phyloP scores from a whole-genome alignment of 2,329 filamentous ascomycete genomes.

The Coniochaeta sp. region DNA sequence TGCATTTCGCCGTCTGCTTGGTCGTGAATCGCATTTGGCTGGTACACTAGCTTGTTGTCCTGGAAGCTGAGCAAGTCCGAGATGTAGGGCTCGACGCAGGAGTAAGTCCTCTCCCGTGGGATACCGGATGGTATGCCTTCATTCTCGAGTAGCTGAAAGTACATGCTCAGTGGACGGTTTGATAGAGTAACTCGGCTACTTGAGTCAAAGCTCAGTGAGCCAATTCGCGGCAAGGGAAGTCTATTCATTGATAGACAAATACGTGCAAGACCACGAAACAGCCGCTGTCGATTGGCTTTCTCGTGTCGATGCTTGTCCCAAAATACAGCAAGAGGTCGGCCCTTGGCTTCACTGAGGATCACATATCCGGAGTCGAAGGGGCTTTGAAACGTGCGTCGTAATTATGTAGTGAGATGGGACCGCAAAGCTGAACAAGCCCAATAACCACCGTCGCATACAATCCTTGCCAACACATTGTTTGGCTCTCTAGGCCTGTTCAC shows the following conservation, averaged over 20 bases:
- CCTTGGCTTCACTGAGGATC: conserved; percentile 18
- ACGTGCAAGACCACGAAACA: conserved; percentile 16
- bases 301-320: conserved; percentile 16
- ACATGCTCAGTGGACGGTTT: conserved; percentile 26
- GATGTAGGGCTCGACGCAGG: conserved; percentile 18
- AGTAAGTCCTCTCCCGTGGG: conserved; percentile 20
- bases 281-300: conserved; percentile 8
- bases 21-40: conserved; percentile 23
- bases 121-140: conserved; percentile 21
- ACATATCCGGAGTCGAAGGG: conserved; percentile 18
- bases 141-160: conserved; percentile 25
- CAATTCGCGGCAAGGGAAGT: conserved; percentile 17
- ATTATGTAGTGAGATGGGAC: not conserved
- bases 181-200: conserved; percentile 17
- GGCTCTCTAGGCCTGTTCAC: too few species aligned
- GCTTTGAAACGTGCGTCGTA: not conserved
- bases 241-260: conserved; percentile 15
- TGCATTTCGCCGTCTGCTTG: conserved; percentile 20
- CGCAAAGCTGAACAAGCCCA: not conserved
- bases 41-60: conserved; percentile 22
- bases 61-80: conserved; percentile 23
- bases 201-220: conserved; percentile 20
- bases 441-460: too few species aligned
- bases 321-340: conserved; percentile 18
- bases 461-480: too few species aligned